Evolutionary conservation across 768 basidiomycete genomes (phyloP).

Genomic region (Boletus barrowsii): DNA sequence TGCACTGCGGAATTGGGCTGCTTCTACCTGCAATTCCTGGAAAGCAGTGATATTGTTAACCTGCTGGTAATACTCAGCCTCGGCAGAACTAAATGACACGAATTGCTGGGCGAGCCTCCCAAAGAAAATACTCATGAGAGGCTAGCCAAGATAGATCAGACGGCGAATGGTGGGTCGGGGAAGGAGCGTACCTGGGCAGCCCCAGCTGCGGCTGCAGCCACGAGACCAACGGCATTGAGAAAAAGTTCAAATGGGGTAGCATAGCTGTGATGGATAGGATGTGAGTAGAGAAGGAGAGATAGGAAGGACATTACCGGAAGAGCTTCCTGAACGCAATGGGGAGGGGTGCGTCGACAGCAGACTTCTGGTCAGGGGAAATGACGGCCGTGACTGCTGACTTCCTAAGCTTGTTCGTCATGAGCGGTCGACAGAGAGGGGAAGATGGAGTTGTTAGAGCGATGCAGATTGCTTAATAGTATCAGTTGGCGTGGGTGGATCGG

Average conservation of each 20-base stretch:
- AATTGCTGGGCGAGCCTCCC: constrained; percentile 76
- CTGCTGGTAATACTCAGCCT: constrained; percentile 13
- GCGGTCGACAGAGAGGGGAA: too few species aligned
- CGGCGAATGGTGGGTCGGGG: background rate
- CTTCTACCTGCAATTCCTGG: constrained; percentile 32
- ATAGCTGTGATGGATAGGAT: constrained; percentile 47
- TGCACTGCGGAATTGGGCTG: constrained; percentile 45
- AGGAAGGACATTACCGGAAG: constrained; percentile 41
- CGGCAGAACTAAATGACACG: constrained; percentile 47
- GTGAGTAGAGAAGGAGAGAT: background rate
- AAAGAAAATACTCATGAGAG: constrained; percentile 80
- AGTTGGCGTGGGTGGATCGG: too few species aligned
- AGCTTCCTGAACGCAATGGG: constrained; percentile 43
- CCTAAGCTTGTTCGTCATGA: too few species aligned
- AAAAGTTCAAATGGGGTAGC: constrained; percentile 66
- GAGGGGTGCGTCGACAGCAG: background rate
- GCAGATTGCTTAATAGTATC: too few species aligned
- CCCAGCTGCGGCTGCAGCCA: constrained; percentile 71
- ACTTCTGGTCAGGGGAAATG: background rate
- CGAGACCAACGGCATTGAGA: constrained; percentile 66
- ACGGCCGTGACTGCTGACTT: too few species aligned
- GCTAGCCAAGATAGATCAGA: constrained; percentile 29
- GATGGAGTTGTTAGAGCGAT: too few species aligned
- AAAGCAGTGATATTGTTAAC: constrained; percentile 30
- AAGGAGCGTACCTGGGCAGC: constrained; percentile 61